Conservation (phyloP, 805 yeast genomes). For the Candida andamanensis region DNA sequence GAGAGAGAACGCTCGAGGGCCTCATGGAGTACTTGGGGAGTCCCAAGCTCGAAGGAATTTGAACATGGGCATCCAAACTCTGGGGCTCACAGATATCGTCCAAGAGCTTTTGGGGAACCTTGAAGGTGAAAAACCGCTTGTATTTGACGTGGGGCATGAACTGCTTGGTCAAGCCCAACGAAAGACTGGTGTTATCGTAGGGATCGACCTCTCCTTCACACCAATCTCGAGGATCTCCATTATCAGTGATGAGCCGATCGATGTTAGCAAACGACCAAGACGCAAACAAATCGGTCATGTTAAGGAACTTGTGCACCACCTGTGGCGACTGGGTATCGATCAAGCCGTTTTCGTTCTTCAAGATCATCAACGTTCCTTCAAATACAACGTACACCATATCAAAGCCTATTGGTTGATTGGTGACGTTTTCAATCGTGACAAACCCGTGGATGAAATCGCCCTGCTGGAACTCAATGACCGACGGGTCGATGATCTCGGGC, state of each 20-base stretch:
- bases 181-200: conserved; percentile 28
- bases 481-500: conserved; percentile 31
- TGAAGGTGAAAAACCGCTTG: conserved; percentile 38
- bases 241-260: conserved; percentile 33
- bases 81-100: conserved; percentile 37
- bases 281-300: conserved; percentile 41
- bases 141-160: conserved; percentile 36
- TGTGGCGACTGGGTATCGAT: conserved; percentile 21
- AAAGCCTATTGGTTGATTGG: conserved; percentile 29
- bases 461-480: conserved; percentile 29
- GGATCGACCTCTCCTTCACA: conserved; percentile 43
- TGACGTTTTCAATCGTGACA: conserved; percentile 32
- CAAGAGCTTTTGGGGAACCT: conserved; percentile 35
- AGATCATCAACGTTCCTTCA: conserved; percentile 30
- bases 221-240: conserved; percentile 42
- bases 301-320: conserved; percentile 33
- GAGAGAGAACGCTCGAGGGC: conserved; percentile 21
- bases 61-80: conserved; percentile 28
- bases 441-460: conserved; percentile 42
- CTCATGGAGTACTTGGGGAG: conserved; percentile 19
- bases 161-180: conserved; percentile 32
- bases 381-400: conserved; percentile 43
- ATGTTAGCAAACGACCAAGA: conserved; percentile 42
- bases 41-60: conserved; percentile 36
- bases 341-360: conserved; percentile 20